Conservation (phyloP, 352 stramenopile genomes). For the Globisporangium okanoganense region DNA sequence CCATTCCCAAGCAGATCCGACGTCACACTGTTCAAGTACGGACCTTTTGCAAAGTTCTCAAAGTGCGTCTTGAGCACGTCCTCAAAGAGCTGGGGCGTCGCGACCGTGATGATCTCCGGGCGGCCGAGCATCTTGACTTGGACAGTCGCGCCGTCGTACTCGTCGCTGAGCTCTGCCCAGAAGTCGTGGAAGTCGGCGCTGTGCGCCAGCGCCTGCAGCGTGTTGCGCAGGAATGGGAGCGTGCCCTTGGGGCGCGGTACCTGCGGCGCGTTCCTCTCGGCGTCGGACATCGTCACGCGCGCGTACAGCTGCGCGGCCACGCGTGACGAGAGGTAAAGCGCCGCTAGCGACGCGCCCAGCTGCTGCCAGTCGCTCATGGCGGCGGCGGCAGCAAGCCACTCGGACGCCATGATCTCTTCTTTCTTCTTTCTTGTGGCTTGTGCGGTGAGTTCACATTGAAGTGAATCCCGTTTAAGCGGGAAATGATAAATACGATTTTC, state of each 20-base stretch:
- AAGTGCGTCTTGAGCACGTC: slow-evolving; percentile 52
- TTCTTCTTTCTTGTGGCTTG: neutral
- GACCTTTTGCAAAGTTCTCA: slow-evolving; percentile 40
- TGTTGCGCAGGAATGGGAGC: slow-evolving; percentile 41
- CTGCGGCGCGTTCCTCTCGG: slow-evolving; percentile 7
- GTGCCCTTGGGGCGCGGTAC: slow-evolving; percentile 16
- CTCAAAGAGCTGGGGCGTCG: slow-evolving; percentile 46
- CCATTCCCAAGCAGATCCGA: slow-evolving; percentile 39
- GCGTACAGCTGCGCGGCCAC: neutral
- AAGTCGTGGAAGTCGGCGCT: slow-evolving; percentile 38
- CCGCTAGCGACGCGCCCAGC: neutral
- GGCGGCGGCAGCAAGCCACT: neutral
- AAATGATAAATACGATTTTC: neutral
- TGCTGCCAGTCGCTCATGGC: slow-evolving; percentile 1
- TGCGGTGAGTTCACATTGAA: neutral
- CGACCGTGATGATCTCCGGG: slow-evolving; percentile 37
- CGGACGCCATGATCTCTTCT: neutral
- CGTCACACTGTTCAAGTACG: slow-evolving; percentile 35
- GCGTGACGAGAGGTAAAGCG: neutral
- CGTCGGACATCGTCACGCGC: neutral
- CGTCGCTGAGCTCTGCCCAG: slow-evolving; percentile 29
- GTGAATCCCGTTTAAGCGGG: neutral
- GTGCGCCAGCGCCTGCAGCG: slow-evolving; percentile 31
- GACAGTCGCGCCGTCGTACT: slow-evolving; percentile 29
- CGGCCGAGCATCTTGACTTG: slow-evolving; percentile 34